phyloP scores from a whole-genome alignment of 441 rosid genomes.

The Jatropha podagrica region DNA sequence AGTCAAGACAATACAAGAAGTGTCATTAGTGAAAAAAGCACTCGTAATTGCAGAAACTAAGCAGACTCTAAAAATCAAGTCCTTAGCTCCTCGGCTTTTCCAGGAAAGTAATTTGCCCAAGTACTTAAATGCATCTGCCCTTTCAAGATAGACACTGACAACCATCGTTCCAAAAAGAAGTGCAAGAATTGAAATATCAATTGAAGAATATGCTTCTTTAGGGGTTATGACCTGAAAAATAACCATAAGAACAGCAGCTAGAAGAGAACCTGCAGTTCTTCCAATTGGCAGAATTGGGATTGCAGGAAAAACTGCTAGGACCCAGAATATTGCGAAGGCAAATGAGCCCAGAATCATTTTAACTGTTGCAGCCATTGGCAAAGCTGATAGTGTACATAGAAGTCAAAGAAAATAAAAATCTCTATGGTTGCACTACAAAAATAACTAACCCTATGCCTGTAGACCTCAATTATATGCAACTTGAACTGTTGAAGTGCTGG shows the following conservation, averaged over 20 bases:
- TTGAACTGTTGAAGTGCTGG: too few species aligned
- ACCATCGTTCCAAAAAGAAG: conserved; percentile 92
- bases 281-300: conserved; percentile 75
- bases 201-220: conserved; percentile 65
- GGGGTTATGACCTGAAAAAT: conserved; percentile 62
- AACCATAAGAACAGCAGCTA: conserved; percentile 82
- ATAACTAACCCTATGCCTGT: too few species aligned
- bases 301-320: conserved; percentile 72
- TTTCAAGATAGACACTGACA: conserved; percentile 64
- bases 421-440: too few species aligned
- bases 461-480: too few species aligned
- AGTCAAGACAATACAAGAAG: conserved; percentile 68
- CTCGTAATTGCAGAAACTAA: conserved; percentile 70
- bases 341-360: conserved; percentile 57
- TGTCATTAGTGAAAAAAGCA: conserved; percentile 82
- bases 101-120: conserved; percentile 65
- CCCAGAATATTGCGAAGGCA: conserved; percentile 71
- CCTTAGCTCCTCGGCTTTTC: conserved; percentile 69
- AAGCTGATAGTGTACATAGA: too few species aligned
- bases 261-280: conserved; percentile 70
- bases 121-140: conserved; percentile 78
- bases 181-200: conserved; percentile 76
- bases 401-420: too few species aligned
- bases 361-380: conserved; percentile 47
- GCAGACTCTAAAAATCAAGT: conserved; percentile 60